phyloP scores from a whole-genome alignment of 2,329 filamentous ascomycete genomes.

The Gnomoniopsis smithogilvyi region DNA sequence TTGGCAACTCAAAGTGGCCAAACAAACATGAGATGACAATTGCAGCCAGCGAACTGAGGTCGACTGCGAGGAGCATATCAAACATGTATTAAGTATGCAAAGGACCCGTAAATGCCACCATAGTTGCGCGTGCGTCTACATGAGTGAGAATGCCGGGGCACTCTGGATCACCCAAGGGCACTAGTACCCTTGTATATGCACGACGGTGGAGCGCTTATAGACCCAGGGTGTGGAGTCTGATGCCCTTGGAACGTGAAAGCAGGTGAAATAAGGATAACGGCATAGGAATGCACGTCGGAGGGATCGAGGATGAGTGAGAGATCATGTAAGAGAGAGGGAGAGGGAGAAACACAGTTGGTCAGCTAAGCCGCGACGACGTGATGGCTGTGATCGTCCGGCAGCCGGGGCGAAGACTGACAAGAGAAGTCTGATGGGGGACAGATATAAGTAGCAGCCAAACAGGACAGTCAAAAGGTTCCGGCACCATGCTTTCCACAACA shows the following conservation, averaged over 20 bases:
- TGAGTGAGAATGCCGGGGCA: slow-evolving; percentile 11
- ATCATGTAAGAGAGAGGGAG: slow-evolving; percentile 3
- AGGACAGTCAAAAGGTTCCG: slow-evolving; percentile 1
- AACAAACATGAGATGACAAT: slow-evolving; percentile 2
- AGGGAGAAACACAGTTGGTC: too few relatives aligned
- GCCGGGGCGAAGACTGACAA: neutral
- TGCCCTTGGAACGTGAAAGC: slow-evolving; percentile 1
- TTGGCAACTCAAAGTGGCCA: neutral
- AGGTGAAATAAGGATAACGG: slow-evolving; percentile 2
- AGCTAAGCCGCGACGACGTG: neutral
- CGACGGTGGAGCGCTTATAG: slow-evolving; percentile 10
- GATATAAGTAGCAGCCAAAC: neutral
- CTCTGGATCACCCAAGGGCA: slow-evolving; percentile 6
- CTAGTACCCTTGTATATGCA: slow-evolving; percentile 17
- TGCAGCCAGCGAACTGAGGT: slow-evolving; percentile 2
- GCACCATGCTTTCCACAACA: slow-evolving; percentile 8
- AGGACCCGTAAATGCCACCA: slow-evolving; percentile 12
- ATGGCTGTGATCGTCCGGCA: neutral
- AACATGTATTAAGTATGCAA: slow-evolving; percentile 11
- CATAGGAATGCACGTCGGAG: neutral
- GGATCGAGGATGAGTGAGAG: neutral
- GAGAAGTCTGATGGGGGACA: slow-evolving; percentile 1
- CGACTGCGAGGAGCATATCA: slow-evolving; percentile 14
- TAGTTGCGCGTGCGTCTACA: slow-evolving; percentile 9
- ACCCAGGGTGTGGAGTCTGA: slow-evolving; percentile 14